Percentiles rank a stretch among this genome's conserved stretches.
These are phyloP conservation scores for Artemisia annua DNA, from an alignment of 129 eudicot species.

Conservation along the genomic window DNA sequence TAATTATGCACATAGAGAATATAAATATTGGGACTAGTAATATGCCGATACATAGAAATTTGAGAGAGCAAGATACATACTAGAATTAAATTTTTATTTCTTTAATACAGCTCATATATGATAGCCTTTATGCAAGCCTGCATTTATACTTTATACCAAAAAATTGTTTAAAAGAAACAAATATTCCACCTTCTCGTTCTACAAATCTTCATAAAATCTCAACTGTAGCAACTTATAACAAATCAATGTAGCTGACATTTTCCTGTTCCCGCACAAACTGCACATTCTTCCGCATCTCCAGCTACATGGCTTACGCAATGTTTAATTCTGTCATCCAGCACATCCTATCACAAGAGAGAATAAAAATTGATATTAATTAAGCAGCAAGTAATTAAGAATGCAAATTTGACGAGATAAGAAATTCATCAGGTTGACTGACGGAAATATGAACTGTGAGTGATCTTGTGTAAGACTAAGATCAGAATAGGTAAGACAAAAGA, in stretches of 20 bases:
- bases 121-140: not conserved
- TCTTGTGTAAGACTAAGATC: conserved; percentile 2
- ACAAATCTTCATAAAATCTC: not conserved
- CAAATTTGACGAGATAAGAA: too few relatives aligned
- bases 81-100: not conserved
- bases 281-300: conserved; percentile 86
- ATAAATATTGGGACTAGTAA: not conserved
- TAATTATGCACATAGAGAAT: not conserved
- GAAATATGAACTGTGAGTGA: not conserved
- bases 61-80: not conserved
- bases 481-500: not conserved
- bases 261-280: conserved; percentile 89
- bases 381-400: too few relatives aligned
- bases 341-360: conserved; percentile 54
- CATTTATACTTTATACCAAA: too few relatives aligned
- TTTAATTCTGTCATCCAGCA: conserved; percentile 77
- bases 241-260: conserved; percentile 59
- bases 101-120: not conserved
- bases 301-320: conserved; percentile 85
- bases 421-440: not conserved
- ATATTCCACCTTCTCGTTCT: conserved; percentile 1
- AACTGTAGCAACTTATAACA: not conserved
- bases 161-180: not conserved
- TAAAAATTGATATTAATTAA: not conserved
- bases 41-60: not conserved